Evolutionary conservation across 1,284 basidiomycete genomes (phyloP).

Genomic region (Pyrrhoderma lamaoense): DNA sequence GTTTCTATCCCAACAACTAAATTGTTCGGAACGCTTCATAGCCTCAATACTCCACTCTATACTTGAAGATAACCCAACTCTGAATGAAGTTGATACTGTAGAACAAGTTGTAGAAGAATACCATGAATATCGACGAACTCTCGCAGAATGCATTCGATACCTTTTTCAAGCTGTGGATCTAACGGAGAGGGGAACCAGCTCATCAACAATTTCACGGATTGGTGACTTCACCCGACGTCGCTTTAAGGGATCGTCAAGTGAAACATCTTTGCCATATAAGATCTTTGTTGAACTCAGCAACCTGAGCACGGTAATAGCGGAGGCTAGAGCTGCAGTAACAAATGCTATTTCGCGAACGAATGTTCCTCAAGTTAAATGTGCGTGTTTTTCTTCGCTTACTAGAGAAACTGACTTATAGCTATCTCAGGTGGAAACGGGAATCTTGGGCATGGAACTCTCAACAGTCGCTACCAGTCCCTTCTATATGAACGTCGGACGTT

Average conservation of each 20-base stretch:
- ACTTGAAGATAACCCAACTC: slow-evolving; percentile 56
- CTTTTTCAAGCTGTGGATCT: slow-evolving; percentile 40
- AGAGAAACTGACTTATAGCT: slow-evolving; percentile 12
- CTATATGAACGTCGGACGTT: slow-evolving; percentile 65
- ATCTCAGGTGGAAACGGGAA: slow-evolving; percentile 33
- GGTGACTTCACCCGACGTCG: slow-evolving; percentile 47
- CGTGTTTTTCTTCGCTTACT: not conserved
- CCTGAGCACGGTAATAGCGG: slow-evolving; percentile 43
- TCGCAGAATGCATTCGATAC: slow-evolving; percentile 57
- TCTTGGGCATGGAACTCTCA: slow-evolving; percentile 59
- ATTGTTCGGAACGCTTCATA: slow-evolving; percentile 69
- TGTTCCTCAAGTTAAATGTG: slow-evolving; percentile 54
- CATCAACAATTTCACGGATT: slow-evolving; percentile 39
- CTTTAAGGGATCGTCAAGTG: slow-evolving; percentile 35
- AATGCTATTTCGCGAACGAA: slow-evolving; percentile 57
- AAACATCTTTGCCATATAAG: slow-evolving; percentile 40
- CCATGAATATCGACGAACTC: slow-evolving; percentile 57
- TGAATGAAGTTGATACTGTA: slow-evolving; percentile 45
- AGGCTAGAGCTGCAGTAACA: slow-evolving; percentile 49
- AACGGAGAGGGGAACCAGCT: slow-evolving; percentile 35
- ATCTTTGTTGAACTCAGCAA: slow-evolving; percentile 59
- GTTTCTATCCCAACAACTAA: slow-evolving; percentile 70
- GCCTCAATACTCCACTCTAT: slow-evolving; percentile 62
- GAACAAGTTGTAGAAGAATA: slow-evolving; percentile 61
- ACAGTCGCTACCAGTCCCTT: slow-evolving; percentile 60